Evolutionary conservation across 768 basidiomycete species (phyloP), one percentile per base, ranked within the genome.

Genomic region (Cyclocybe aegerita): DNA sequence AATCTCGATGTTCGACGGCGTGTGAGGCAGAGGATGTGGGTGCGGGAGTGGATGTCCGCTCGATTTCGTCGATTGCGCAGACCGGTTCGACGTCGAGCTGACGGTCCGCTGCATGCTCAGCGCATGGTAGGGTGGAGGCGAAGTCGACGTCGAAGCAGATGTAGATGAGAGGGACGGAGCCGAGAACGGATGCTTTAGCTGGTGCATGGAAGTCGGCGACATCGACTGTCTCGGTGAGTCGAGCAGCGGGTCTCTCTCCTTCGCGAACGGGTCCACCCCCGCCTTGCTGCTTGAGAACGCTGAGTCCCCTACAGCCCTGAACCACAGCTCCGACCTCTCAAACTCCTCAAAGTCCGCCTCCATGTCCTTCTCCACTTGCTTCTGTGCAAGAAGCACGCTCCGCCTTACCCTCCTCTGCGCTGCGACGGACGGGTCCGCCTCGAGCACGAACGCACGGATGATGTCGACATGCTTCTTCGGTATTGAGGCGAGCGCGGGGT

Each of bases 291-390:
- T 53, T 0, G 63, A 60, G 47, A 78, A 73, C 39, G 83, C 81
- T 1, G 80, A 73, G 61, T 93, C 91, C 7, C 85, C 81, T 7
- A 91, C 73, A 1, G 91, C 93, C 43, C 93, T 88, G 70, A 94
- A 91, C 86, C 91, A 98, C 4, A 99, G 77, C 55, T 97, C 93
- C 14, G 90, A 93, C 52, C 83, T 75, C 60, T 86, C 82, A 61
- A 99, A 98, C 7, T 85, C 85, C 43, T 89, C 87, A 62, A 96
- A 97, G 64, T 96, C 93, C 43, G 88, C 88, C 54, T 90, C 86
- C 92, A 99, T 95, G 43, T 86, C 82, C 31, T 83, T 80, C 63
- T 96, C 90, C 1, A 95, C 85, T 57, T 95, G 88, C 54, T 78
- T 72, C 61, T 98, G 97, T 1, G 91, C 84, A 8, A 90, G 68